These are phyloP conservation scores for Wilcoxina mikolae DNA, from an alignment of 495 filamentous ascomycete species.

Conservation along the genomic window DNA sequence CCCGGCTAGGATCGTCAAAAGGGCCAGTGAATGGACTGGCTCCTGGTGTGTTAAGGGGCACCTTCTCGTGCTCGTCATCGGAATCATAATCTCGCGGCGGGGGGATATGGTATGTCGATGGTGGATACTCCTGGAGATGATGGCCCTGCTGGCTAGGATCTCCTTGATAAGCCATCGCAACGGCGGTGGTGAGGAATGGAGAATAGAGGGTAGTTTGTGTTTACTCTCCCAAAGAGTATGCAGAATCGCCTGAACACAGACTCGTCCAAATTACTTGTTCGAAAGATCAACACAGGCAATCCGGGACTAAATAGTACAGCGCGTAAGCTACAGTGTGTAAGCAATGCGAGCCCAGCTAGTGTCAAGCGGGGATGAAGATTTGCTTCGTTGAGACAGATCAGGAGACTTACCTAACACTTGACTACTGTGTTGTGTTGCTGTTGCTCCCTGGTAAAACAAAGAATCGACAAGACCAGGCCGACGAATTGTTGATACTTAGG, in stretches of 20 bases:
- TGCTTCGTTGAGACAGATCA: not conserved
- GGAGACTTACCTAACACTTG: not conserved
- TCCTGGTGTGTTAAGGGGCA: constrained; percentile 25
- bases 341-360: not conserved
- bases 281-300: too few relatives aligned
- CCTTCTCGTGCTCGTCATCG: constrained; percentile 27
- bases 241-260: not conserved
- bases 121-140: constrained; percentile 27
- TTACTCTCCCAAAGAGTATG: not conserved
- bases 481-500: not conserved
- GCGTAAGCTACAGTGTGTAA: not conserved
- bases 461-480: not conserved
- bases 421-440: not conserved
- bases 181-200: not conserved
- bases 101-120: constrained; percentile 29
- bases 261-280: too few relatives aligned
- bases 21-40: constrained; percentile 24
- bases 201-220: not conserved
- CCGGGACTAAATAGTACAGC: not conserved
- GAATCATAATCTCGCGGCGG: constrained; percentile 28
- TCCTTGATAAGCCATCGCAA: constrained; percentile 26
- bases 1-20: constrained; percentile 19
- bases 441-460: not conserved
- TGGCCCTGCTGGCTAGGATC: constrained; percentile 22
- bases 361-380: not conserved